Evolutionary conservation across 495 filamentous ascomycete species (phyloP), one percentile per base, ranked within the genome.

Genomic region (Apodospora peruviana): DNA sequence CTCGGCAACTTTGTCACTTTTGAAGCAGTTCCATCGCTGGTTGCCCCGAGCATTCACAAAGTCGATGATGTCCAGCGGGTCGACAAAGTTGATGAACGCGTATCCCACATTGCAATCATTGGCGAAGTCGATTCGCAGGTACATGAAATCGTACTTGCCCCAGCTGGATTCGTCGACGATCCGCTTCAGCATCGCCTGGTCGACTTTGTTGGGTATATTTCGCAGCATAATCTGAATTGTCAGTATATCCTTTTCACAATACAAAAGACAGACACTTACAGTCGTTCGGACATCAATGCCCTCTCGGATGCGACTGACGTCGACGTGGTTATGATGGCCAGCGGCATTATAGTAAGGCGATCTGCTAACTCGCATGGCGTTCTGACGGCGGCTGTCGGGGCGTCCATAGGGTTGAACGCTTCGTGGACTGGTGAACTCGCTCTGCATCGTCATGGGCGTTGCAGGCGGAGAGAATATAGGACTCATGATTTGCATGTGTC

Each of bases 101-200:
- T 98, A 98, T 48, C 93, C 93, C 48, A 98, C 93, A 66, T 91
- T 94, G 85, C 87, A 91, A 49, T 89, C 83, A 55, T 91, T 88
- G 37, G 82, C 80, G 60, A 94, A 94, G 62, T 94, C 88, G 64
- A 96, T 97, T 22, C 93, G 87, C 50, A 97, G 68, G 67, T 98
- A 98, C 71, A 94, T 81, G 67, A 96, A 98, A 58, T 97, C 90
- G 60, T 91, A 97, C 53, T 83, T 83, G 32, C 87, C 87, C 61
- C 74, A 77, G 67, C 83, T 88, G 11, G 81, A 84, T 56, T 85
- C 76, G 62, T 97, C 86, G 17, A 96, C 68, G 52, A 95, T 84
- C 0, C 70, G 62, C 68, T 91, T 93, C 16, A 97, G 69, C 63
- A 85, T 82, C 57, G 84, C 84, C 67, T 87, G 83, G 49, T 88